Conservation (phyloP, 345 rosid species). For the Eucalyptus coolabah region DNA sequence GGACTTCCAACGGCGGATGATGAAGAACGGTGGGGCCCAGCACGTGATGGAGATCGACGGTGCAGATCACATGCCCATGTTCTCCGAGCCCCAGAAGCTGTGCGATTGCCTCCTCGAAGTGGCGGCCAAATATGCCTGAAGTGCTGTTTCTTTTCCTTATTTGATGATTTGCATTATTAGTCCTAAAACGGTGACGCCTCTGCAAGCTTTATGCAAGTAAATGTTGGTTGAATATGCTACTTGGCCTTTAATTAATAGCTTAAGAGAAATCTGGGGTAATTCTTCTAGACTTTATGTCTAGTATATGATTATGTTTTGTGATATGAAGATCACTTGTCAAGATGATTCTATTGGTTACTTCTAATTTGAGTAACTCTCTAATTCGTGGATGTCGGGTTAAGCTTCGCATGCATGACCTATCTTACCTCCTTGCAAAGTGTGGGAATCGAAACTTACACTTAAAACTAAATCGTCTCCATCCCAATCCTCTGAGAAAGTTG, state of each 20-base stretch:
- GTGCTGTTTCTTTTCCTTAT: neutral
- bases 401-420: neutral
- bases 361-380: neutral
- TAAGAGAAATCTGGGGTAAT: neutral
- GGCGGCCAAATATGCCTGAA: constrained; percentile 2
- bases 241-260: neutral
- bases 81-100: constrained; percentile 19
- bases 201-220: neutral
- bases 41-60: constrained; percentile 1
- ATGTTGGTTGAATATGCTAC: neutral
- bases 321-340: neutral
- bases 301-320: neutral
- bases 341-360: neutral
- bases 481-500: fast-evolving
- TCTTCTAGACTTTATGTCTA: neutral
- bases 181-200: neutral
- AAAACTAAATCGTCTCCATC: too few species aligned
- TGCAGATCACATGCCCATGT: constrained; percentile 28
- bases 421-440: fast-evolving
- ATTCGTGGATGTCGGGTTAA: neutral
- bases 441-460: fast-evolving
- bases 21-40: neutral
- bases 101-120: constrained; percentile 2
- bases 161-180: neutral
- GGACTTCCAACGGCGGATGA: constrained; percentile 8